Evolutionary conservation across 2,329 filamentous ascomycete genomes (phyloP).

Genomic region (Metarhizium anisopliae): DNA sequence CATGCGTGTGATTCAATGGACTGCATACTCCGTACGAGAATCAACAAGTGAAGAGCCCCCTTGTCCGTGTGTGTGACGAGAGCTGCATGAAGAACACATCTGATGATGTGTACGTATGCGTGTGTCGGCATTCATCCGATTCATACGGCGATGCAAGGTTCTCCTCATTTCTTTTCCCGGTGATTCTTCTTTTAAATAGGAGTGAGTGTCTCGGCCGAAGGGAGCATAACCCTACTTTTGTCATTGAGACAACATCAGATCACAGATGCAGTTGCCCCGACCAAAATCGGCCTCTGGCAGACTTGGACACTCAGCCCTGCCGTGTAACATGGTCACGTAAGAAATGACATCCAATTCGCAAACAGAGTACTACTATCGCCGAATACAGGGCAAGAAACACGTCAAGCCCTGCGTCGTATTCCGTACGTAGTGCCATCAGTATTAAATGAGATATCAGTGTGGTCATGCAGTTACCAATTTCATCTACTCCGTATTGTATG

Average conservation of each 20-base stretch:
- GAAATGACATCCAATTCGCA: too few species aligned
- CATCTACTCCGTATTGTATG: neutral
- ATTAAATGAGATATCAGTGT: neutral
- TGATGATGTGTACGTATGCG: neutral
- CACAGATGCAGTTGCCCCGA: too few species aligned
- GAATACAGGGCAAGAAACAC: too few species aligned
- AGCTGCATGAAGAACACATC: neutral
- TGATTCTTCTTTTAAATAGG: neutral
- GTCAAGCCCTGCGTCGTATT: too few species aligned
- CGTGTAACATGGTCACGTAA: neutral
- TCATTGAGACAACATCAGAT: too few species aligned
- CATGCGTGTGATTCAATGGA: neutral
- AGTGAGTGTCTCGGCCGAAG: neutral
- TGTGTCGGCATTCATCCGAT: neutral
- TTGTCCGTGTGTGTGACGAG: neutral
- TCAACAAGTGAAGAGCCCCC: neutral
- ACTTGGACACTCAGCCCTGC: neutral
- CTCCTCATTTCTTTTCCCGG: neutral
- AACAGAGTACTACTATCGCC: too few species aligned
- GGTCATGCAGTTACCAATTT: neutral
- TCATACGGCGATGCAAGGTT: neutral
- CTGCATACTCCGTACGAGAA: neutral
- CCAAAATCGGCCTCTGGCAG: neutral
- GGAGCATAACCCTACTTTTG: too few species aligned
- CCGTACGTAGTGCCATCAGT: too few species aligned